Evolutionary conservation across 2,329 filamentous ascomycete species (phyloP).

Genomic region (Juglanconis sp.): DNA sequence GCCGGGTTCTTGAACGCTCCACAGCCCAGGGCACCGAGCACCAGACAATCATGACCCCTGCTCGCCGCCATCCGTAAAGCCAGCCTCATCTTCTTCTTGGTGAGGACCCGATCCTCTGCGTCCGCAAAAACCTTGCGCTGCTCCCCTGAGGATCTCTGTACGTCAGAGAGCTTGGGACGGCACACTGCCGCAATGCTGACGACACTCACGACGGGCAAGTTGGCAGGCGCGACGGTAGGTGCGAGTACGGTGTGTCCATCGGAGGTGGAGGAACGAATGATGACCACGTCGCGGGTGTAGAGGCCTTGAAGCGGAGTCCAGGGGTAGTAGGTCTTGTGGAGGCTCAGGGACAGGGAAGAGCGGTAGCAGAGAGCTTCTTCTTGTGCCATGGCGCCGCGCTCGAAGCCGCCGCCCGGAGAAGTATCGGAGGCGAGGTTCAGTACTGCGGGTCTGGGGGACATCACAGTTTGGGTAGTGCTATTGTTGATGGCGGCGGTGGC

Average conservation of each 20-base stretch:
- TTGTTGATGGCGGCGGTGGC: not conserved
- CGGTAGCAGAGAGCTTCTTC: slow-evolving; percentile 69
- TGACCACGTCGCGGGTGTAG: slow-evolving; percentile 32
- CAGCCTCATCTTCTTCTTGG: slow-evolving; percentile 61
- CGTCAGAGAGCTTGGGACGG: slow-evolving; percentile 31
- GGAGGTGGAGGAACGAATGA: slow-evolving; percentile 26
- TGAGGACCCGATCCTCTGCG: slow-evolving; percentile 44
- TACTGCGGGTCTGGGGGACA: slow-evolving; percentile 46
- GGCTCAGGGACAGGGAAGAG: slow-evolving; percentile 48
- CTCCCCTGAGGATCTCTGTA: slow-evolving; percentile 20
- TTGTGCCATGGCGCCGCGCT: slow-evolving; percentile 59
- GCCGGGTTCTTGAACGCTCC: slow-evolving; percentile 63
- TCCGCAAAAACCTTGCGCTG: slow-evolving; percentile 36
- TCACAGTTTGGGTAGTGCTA: not conserved
- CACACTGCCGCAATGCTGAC: slow-evolving; percentile 56
- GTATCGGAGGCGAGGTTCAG: slow-evolving; percentile 64
- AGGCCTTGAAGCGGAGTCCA: slow-evolving; percentile 22
- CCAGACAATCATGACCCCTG: slow-evolving; percentile 53
- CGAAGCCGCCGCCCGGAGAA: slow-evolving; percentile 61
- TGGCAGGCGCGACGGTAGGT: slow-evolving; percentile 13
- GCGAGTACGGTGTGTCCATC: slow-evolving; percentile 25
- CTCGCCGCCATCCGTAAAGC: slow-evolving; percentile 55
- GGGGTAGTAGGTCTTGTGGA: slow-evolving; percentile 33
- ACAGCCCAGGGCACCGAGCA: slow-evolving; percentile 67
- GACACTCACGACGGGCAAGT: slow-evolving; percentile 53